Percentiles rank a stretch among this genome's conserved stretches.
phyloP scores from a whole-genome alignment of 805 yeast species.

The Candida succiphila region DNA sequence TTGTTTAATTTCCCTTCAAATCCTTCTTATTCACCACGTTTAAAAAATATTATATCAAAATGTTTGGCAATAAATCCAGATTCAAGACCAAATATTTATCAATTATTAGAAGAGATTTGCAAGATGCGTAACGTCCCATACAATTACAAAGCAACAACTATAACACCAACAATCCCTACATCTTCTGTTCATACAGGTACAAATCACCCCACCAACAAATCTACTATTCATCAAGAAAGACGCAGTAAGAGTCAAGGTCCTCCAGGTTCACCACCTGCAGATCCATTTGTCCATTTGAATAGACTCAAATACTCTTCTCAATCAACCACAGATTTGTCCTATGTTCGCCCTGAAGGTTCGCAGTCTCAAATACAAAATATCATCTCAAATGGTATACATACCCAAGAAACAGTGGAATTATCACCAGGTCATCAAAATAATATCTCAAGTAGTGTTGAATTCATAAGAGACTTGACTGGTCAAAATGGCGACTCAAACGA shows the following conservation, averaged over 20 bases:
- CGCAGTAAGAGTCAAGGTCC: slow-evolving; percentile 2
- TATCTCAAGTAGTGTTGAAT: slow-evolving; percentile 28
- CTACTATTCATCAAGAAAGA: slow-evolving; percentile 10
- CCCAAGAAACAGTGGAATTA: slow-evolving; percentile 22
- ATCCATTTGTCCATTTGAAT: too few species aligned
- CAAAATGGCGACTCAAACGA: too few species aligned
- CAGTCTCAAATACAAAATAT: slow-evolving; percentile 16
- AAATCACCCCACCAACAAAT: neutral
- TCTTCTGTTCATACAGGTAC: neutral
- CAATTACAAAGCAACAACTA: neutral
- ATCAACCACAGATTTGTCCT: too few species aligned
- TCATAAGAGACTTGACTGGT: slow-evolving; percentile 24
- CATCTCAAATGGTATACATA: slow-evolving; percentile 21
- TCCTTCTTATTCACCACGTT: slow-evolving; percentile 50
- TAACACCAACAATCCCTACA: neutral
- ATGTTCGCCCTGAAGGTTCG: slow-evolving; percentile 4
- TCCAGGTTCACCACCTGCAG: too few species aligned
- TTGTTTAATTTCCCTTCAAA: slow-evolving; percentile 39
- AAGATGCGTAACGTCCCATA: slow-evolving; percentile 41
- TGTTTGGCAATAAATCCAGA: slow-evolving; percentile 58
- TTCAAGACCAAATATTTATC: slow-evolving; percentile 65
- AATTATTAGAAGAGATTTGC: slow-evolving; percentile 59
- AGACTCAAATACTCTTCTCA: too few species aligned
- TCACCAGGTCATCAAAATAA: slow-evolving; percentile 19
- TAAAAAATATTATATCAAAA: slow-evolving; percentile 55